Conservation (phyloP, 345 rosid species). For the Eucalyptus guilfoylei region DNA sequence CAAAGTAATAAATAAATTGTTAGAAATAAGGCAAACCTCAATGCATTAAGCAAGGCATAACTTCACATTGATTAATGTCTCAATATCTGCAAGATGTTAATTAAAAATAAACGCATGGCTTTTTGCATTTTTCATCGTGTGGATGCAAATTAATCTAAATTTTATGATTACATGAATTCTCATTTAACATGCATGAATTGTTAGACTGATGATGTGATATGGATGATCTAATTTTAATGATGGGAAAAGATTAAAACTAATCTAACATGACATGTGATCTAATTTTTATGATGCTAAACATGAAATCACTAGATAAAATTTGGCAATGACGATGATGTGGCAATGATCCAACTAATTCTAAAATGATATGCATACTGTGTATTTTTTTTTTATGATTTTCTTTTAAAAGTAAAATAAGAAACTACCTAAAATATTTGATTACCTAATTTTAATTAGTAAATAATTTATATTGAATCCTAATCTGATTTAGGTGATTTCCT, state of each 20-base stretch:
- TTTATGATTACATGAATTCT: neutral
- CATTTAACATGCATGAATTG: neutral
- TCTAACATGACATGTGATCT: neutral
- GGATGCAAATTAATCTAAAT: neutral
- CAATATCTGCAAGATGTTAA: neutral
- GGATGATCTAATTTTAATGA: neutral
- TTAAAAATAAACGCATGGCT: neutral
- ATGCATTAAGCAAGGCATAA: neutral
- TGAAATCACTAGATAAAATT: too few relatives aligned
- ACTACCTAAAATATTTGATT: neutral
- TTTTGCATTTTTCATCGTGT: neutral
- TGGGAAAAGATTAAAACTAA: neutral
- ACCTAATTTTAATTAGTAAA: neutral
- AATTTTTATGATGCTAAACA: too few relatives aligned
- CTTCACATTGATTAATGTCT: neutral
- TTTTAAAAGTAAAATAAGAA: neutral
- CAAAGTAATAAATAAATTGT: neutral
- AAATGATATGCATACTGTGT: neutral
- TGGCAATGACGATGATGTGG: too few relatives aligned
- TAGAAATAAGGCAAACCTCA: neutral
- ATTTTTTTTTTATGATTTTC: neutral
- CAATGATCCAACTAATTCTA: too few relatives aligned
- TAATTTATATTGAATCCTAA: neutral
- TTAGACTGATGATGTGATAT: neutral
- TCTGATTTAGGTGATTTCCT: neutral